phyloP scores from a whole-genome alignment of 371 early-diverging fungal species.

The Smittium mucronatum region DNA sequence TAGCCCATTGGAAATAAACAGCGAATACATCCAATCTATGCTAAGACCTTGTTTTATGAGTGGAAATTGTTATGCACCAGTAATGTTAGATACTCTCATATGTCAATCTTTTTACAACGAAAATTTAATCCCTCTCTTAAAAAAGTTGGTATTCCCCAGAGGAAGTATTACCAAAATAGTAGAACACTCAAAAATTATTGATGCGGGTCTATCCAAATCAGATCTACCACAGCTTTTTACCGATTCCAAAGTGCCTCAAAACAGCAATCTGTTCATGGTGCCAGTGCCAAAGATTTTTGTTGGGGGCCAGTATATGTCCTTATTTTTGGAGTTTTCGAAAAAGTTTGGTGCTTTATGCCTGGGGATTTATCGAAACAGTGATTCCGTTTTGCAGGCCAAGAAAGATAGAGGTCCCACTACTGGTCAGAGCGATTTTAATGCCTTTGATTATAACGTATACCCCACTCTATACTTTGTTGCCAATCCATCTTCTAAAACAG shows the following conservation, averaged over 20 bases:
- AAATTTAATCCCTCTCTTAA: conserved; percentile 39
- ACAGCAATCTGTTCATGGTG: conserved; percentile 30
- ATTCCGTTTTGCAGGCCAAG: neutral
- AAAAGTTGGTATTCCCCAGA: conserved; percentile 33
- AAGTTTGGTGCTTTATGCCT: conserved; percentile 33
- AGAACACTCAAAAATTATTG: conserved; percentile 26
- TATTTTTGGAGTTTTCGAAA: conserved; percentile 32
- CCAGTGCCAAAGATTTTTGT: conserved; percentile 24
- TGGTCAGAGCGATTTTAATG: neutral
- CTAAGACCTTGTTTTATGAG: conserved; percentile 46
- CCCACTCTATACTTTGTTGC: neutral
- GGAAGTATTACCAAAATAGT: conserved; percentile 26
- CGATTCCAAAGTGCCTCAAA: conserved; percentile 7
- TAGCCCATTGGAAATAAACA: conserved; percentile 35
- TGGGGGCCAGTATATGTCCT: conserved; percentile 29
- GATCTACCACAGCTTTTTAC: conserved; percentile 10
- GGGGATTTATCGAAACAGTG: conserved; percentile 40
- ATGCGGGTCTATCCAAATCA: conserved; percentile 18
- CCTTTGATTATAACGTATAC: neutral
- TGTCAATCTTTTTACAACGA: conserved; percentile 49
- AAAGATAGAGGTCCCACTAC: neutral
- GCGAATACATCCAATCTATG: conserved; percentile 37
- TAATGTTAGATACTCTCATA: conserved; percentile 51
- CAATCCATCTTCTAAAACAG: neutral
- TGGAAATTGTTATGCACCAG: conserved; percentile 45